Percentiles rank a stretch among this genome's conserved stretches.
These are phyloP conservation scores for Fusarium agapanthi DNA, from an alignment of 2,329 filamentous ascomycete species.

Conservation along the genomic window DNA sequence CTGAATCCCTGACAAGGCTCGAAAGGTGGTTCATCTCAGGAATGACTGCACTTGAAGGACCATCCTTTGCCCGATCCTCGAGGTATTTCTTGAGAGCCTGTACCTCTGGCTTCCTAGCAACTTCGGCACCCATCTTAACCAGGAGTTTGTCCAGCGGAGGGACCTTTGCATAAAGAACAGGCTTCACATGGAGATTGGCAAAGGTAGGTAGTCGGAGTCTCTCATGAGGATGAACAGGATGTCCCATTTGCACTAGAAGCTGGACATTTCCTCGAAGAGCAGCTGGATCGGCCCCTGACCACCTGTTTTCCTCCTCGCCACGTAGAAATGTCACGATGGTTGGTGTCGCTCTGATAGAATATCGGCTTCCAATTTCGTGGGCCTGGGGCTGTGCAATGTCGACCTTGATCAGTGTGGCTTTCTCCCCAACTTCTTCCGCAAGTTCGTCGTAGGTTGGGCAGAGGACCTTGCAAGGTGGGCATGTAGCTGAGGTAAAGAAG, in stretches of 20 bases:
- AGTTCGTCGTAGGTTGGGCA: constrained; percentile 86
- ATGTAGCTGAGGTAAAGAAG: constrained; percentile 93
- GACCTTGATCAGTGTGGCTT: constrained; percentile 80
- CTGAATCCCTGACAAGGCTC: constrained; percentile 64
- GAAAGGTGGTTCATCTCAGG: constrained; percentile 76
- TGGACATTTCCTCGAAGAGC: constrained; percentile 76
- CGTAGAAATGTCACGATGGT: constrained; percentile 88
- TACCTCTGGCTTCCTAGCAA: constrained; percentile 67
- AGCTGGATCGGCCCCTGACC: constrained; percentile 78
- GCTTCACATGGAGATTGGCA: constrained; percentile 67
- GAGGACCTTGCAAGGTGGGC: constrained; percentile 82
- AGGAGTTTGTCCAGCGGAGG: constrained; percentile 86
- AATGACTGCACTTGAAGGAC: constrained; percentile 72
- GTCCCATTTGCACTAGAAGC: constrained; percentile 77
- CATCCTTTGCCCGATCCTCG: constrained; percentile 64
- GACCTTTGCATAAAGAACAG: constrained; percentile 78
- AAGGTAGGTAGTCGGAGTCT: constrained; percentile 76
- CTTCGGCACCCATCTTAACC: constrained; percentile 73
- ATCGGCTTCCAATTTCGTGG: constrained; percentile 70
- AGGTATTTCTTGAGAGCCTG: constrained; percentile 76
- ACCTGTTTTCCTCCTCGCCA: constrained; percentile 79
- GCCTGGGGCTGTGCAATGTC: constrained; percentile 75
- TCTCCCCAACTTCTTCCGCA: constrained; percentile 74
- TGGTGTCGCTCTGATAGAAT: constrained; percentile 78
- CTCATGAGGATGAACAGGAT: constrained; percentile 79